These are phyloP conservation scores for Colletotrichum sp. DNA, from an alignment of 2,329 filamentous ascomycete species.

Conservation along the genomic window DNA sequence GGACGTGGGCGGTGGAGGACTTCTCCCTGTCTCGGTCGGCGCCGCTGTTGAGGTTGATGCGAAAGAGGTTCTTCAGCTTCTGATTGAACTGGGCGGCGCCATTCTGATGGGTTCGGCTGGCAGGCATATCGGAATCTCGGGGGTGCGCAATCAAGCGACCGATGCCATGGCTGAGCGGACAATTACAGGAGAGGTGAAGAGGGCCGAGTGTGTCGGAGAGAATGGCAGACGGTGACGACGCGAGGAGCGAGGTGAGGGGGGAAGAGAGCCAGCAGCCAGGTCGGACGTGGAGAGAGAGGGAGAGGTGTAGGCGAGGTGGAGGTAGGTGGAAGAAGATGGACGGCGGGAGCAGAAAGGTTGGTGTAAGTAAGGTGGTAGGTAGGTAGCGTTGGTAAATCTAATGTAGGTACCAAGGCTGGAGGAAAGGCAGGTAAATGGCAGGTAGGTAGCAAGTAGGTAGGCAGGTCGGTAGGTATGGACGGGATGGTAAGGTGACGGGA, in stretches of 20 bases:
- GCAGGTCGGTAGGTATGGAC: background rate
- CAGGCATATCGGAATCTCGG: conserved; percentile 46
- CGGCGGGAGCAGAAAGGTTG: background rate
- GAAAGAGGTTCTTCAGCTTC: conserved; percentile 74
- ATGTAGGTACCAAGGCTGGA: background rate
- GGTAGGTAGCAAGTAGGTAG: background rate
- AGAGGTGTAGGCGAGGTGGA: background rate
- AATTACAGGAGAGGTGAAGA: conserved; percentile 15
- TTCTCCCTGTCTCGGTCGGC: conserved; percentile 35
- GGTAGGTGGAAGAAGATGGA: background rate
- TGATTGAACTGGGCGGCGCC: conserved; percentile 68
- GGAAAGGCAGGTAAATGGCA: background rate
- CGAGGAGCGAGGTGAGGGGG: conserved; percentile 25
- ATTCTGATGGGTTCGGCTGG: conserved; percentile 55
- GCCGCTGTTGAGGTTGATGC: conserved; percentile 60
- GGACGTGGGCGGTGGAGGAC: conserved; percentile 38
- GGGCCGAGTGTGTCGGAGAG: conserved; percentile 13
- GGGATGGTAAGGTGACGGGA: conserved; percentile 4
- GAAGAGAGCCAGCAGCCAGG: background rate
- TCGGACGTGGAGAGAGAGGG: background rate
- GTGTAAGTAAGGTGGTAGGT: background rate
- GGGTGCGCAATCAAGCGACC: conserved; percentile 29
- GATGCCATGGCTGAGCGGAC: conserved; percentile 40
- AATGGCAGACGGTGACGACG: background rate
- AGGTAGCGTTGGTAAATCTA: background rate